Base-by-base conservation (phyloP, 2,329 filamentous ascomycete species). In the Cercospora brassicicola region DNA sequence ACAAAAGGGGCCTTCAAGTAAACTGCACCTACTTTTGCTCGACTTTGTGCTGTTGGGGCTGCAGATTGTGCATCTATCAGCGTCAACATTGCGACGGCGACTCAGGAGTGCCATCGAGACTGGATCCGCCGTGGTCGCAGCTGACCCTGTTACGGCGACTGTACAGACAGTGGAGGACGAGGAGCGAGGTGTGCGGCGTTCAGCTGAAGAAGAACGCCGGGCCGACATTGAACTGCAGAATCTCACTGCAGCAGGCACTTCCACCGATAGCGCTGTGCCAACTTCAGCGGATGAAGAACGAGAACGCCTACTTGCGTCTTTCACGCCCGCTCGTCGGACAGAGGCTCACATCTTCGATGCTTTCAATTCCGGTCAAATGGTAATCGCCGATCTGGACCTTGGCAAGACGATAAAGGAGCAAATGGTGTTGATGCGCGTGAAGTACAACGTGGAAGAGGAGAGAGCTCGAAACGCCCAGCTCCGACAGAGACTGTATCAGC, bases 81-180 rank as follows among this genome's bases (percentile, higher is more conserved):
- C 85, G 48, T 80, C 84, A 51, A 76, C 86, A 39, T 84, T 88
- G 76, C 82, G 82, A 61, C 81, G 84, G 31, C 83, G 82, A 62
- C 78, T 83, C 39, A 84, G 81, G 67, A 79, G 80, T 18, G 56
- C 55, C n/a, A 28, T 67, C 20, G 36, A 56, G 15, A 61, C 56
- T n/a, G 59, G 72, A 77, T 76, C 71, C 45, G 71, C 4, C 48
- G 69, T 33, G 36, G 59, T n/a, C 69, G 69, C 31, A 30, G 36
- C 57, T 18, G 63, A 64, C 2, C 63, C 71, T n/a, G 69, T 71
- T n/a, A 55, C 64, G 4, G 64, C 67, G 9, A 66, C 69, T 4
- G 64, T 71, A 20, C 87, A 89, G 73, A 86, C 88, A 72, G 80
- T 86, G 66, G 87, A 89, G 70, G 80, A 84, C 5, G 88, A 89